Evolutionary conservation across 192 early-diverging fungal genomes (phyloP).

Genomic region (Dimargaris cristalligena): DNA sequence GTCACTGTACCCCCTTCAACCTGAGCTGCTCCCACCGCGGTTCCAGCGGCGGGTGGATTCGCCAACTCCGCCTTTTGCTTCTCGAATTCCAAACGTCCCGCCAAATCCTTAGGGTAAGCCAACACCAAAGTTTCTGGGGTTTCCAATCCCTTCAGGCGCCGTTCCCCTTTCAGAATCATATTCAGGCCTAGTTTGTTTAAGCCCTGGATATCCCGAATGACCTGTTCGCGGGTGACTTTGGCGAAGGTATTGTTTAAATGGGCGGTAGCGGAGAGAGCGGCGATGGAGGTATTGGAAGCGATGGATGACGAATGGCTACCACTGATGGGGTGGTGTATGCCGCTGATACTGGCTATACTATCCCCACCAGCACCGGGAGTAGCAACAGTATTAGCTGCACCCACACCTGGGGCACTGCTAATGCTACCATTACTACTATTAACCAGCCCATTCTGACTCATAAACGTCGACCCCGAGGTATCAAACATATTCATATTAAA

Average conservation of each 20-base stretch:
- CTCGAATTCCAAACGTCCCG: constrained; percentile 25
- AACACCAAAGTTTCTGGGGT: constrained; percentile 66
- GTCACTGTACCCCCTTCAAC: too few species aligned
- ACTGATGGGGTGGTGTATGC: too few species aligned
- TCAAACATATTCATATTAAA: constrained; percentile 24
- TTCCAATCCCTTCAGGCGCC: constrained; percentile 75
- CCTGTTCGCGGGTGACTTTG: constrained; percentile 13
- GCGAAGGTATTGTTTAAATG: constrained; percentile 25
- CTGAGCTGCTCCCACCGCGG: too few species aligned
- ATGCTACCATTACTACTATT: too few species aligned
- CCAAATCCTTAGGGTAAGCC: constrained; percentile 37
- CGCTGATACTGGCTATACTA: constrained; percentile 8
- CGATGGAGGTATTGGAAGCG: constrained; percentile 10
- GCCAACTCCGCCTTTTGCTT: constrained; percentile 10
- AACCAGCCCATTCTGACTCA: too few species aligned
- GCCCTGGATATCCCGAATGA: constrained; percentile 32
- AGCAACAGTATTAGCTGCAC: constrained; percentile 16
- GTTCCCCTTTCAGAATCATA: constrained; percentile 60
- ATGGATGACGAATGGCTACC: constrained; percentile 8
- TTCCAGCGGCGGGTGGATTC: too few species aligned
- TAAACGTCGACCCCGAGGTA: too few species aligned
- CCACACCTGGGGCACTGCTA: too few species aligned
- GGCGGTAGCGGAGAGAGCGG: constrained; percentile 17
- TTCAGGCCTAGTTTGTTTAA: constrained; percentile 51
- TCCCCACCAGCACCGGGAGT: constrained; percentile 13